phyloP scores from a whole-genome alignment of 1,139 yeast genomes.

The Pichia sp. region DNA sequence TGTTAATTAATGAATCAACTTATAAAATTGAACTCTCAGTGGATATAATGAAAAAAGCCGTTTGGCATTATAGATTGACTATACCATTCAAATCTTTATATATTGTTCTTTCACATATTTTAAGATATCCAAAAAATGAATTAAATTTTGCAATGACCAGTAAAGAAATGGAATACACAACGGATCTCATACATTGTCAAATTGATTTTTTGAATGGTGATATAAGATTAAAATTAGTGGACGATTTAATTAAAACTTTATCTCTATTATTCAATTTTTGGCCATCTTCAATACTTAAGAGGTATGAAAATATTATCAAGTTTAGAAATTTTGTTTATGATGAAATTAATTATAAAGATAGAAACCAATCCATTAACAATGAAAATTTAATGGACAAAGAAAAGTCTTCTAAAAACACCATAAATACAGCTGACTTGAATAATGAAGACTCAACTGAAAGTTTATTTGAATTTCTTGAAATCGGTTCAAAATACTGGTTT shows the following conservation, averaged over 20 bases:
- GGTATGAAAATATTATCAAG: slow-evolving; percentile 17
- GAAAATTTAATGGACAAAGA: not conserved
- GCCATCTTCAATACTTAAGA: slow-evolving; percentile 13
- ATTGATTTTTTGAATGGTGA: slow-evolving; percentile 15
- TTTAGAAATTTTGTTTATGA: slow-evolving; percentile 12
- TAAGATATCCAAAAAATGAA: slow-evolving; percentile 10
- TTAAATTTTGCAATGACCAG: slow-evolving; percentile 14
- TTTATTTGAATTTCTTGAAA: slow-evolving; percentile 11
- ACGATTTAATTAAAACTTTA: slow-evolving; percentile 10
- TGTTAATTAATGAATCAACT: slow-evolving; percentile 20
- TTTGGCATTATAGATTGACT: slow-evolving; percentile 22
- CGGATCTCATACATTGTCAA: slow-evolving; percentile 3
- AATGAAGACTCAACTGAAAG: not conserved
- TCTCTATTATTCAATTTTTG: slow-evolving; percentile 10
- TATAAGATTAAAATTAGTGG: slow-evolving; percentile 13
- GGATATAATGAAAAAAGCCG: slow-evolving; percentile 4
- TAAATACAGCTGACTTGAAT: not conserved
- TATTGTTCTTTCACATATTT: slow-evolving; percentile 18
- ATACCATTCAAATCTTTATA: slow-evolving; percentile 23
- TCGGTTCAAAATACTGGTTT: slow-evolving; percentile 14
- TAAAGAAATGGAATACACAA: slow-evolving; percentile 13
- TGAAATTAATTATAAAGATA: not conserved
- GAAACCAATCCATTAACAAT: not conserved
- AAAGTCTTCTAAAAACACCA: not conserved
- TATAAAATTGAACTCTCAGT: slow-evolving; percentile 16